phyloP scores from a whole-genome alignment of 768 basidiomycete species.

The Udeniomyces megalosporus region DNA sequence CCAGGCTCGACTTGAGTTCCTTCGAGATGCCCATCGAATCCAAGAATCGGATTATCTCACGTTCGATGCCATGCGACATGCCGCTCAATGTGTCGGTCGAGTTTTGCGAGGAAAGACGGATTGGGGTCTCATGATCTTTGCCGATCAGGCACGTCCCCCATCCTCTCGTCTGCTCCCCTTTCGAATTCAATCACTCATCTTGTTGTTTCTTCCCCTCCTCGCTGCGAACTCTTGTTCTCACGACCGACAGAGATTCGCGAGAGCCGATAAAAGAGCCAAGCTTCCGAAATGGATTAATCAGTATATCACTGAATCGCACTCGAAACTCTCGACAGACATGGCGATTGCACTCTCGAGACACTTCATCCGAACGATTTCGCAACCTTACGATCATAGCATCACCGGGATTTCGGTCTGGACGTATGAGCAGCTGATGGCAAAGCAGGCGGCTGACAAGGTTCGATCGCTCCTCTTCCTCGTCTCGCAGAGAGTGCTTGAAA shows the following conservation, averaged over 20 bases:
- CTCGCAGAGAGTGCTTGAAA: too few species aligned
- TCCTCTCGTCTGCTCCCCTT: neutral
- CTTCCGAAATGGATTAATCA: conserved; percentile 98
- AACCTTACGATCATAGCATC: conserved; percentile 89
- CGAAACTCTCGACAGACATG: conserved; percentile 97
- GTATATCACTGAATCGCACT: conserved; percentile 94
- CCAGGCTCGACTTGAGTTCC: conserved; percentile 77
- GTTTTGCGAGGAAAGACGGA: conserved; percentile 96
- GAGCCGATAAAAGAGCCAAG: conserved; percentile 50
- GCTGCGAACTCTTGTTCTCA: neutral
- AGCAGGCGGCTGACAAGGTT: conserved; percentile 37
- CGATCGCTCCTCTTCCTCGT: neutral
- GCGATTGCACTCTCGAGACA: conserved; percentile 82
- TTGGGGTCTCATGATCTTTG: conserved; percentile 99
- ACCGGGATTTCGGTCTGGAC: conserved; percentile 93
- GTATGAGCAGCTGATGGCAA: conserved; percentile 69
- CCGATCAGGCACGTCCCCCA: conserved; percentile 62
- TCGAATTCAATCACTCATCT: neutral
- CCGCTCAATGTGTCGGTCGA: conserved; percentile 96
- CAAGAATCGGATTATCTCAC: conserved; percentile 96
- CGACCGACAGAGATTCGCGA: conserved; percentile 24
- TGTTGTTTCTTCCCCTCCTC: neutral
- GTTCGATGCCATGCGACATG: conserved; percentile 98
- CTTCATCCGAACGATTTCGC: conserved; percentile 97
- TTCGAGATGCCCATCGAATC: conserved; percentile 95